Conservation (phyloP, 306 rosid genomes). For the Ceratonia siliqua region DNA sequence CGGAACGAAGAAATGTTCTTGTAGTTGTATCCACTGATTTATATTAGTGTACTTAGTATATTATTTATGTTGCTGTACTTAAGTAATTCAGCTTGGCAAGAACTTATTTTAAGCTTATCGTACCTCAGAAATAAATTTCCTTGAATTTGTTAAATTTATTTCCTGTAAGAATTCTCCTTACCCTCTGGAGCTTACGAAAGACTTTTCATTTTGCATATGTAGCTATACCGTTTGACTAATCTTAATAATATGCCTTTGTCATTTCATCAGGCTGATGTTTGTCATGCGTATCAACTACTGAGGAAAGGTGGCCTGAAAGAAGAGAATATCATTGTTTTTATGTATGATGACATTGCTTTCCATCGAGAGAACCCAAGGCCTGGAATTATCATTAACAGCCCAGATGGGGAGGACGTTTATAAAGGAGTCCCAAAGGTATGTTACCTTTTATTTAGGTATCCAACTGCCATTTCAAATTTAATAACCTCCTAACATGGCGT, state of each 20-base stretch:
- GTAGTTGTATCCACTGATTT: neutral
- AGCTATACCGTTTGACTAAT: slow-evolving; percentile 16
- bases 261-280: slow-evolving; percentile 73
- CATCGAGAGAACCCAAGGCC: slow-evolving; percentile 83
- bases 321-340: slow-evolving; percentile 90
- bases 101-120: no score
- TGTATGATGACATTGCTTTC: slow-evolving; percentile 91
- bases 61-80: no score
- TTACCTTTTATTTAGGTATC: neutral
- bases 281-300: slow-evolving; percentile 92
- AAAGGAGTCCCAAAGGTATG: slow-evolving; percentile 90
- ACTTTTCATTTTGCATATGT: neutral
- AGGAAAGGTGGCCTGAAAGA: slow-evolving; percentile 85
- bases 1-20: neutral
- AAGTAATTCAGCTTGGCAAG: no score
- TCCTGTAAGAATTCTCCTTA: no score
- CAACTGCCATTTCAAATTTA: slow-evolving; percentile 3
- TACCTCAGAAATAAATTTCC: no score
- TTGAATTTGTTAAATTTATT: no score
- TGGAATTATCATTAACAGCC: slow-evolving; percentile 87
- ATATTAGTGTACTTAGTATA: no score
- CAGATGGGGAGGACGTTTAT: slow-evolving; percentile 85
- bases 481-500: slow-evolving; percentile 12
- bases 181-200: neutral
- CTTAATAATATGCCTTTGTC: neutral